Base-by-base conservation (phyloP, 495 filamentous ascomycete genomes). In the Neurospora sublineolata region DNA sequence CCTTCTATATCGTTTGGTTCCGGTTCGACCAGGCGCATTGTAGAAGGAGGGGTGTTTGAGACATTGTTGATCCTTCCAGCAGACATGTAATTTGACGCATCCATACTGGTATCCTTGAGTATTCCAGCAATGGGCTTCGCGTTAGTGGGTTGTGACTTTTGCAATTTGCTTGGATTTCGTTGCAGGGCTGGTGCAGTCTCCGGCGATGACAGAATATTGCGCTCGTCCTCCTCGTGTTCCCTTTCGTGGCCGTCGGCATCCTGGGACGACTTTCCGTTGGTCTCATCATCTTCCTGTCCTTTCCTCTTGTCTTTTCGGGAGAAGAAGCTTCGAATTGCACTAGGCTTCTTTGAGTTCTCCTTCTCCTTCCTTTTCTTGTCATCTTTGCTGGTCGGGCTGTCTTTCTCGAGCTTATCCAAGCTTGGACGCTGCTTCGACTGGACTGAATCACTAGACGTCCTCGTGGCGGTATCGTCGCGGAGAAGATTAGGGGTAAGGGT, bases 401-500 rank as follows among this genome's bases (percentile, higher is more conserved):
- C 81, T 74, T 85, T 87, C 69, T 89, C 88, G 1, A 87, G 80
- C 75, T 86, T 88, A 75, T 90, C 86, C 23, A 89, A 74, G 76
- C 83, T 86, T 23, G 80, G 78, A n/a, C 84, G 79, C 68, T 81
- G 80, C 70, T 82, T 83, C 44, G 82, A 82, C 70, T 94, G 91
- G 81, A 87, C 90, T 37, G 86, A 85, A 36, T 93, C 92, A 74
- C 75, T 86, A 16, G 88, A 89, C 10, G 82, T 80, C 68, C 87
- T 78, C 8, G 86, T 81, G n/a, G 85, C 86, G 60, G 82, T 84
- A 75, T 97, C 94, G 72, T 98, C 94, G 18, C 95, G 89, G 42
- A 98, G 84, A n/a, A 99, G 84, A 73, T 94, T 97, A 14, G 95
- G 95, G 0, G 95, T 99, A 38, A 99, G 85, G 3, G 94, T 97